These are phyloP conservation scores for Malassezia japonica DNA, from an alignment of 1,284 basidiomycete genomes.

Conservation along the genomic window DNA sequence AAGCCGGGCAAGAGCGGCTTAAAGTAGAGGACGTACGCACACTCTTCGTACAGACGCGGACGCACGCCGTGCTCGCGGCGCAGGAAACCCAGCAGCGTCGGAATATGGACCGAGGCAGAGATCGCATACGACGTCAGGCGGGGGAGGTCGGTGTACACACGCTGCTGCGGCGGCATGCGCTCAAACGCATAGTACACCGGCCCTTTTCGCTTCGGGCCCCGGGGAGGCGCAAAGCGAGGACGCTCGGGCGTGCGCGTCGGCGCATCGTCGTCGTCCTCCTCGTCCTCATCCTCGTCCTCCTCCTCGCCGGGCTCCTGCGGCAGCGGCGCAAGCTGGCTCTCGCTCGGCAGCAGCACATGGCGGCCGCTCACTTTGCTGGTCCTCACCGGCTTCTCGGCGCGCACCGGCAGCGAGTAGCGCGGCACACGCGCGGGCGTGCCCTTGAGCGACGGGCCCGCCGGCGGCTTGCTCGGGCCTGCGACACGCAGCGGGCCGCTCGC, in stretches of 20 bases:
- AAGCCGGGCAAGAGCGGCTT: conserved; percentile 84
- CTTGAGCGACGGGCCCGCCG: conserved; percentile 25
- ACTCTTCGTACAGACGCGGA: conserved; percentile 83
- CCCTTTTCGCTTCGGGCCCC: conserved; percentile 25
- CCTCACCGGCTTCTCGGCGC: conserved; percentile 54
- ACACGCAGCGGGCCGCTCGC: background rate
- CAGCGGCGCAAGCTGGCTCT: conserved; percentile 75
- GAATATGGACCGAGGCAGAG: conserved; percentile 56
- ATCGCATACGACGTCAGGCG: conserved; percentile 62
- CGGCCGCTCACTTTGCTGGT: conserved; percentile 85
- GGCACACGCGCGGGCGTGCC: conserved; percentile 41
- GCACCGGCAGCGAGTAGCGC: conserved; percentile 44
- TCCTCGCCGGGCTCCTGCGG: conserved; percentile 45
- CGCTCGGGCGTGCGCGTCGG: conserved; percentile 12
- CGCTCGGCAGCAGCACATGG: conserved; percentile 80
- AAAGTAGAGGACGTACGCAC: conserved; percentile 83
- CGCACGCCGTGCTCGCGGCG: conserved; percentile 86
- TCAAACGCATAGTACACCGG: conserved; percentile 46
- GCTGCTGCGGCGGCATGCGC: conserved; percentile 35
- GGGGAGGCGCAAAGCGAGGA: conserved; percentile 18
- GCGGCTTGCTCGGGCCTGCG: conserved; percentile 3
- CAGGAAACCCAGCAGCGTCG: conserved; percentile 55
- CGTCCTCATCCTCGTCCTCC: conserved; percentile 39
- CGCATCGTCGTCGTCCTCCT: conserved; percentile 35
- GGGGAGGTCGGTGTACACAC: conserved; percentile 34